Percentiles rank a stretch among this genome's conserved stretches.
phyloP scores from a whole-genome alignment of 495 filamentous ascomycete species.

The Achaetomiella virescens region DNA sequence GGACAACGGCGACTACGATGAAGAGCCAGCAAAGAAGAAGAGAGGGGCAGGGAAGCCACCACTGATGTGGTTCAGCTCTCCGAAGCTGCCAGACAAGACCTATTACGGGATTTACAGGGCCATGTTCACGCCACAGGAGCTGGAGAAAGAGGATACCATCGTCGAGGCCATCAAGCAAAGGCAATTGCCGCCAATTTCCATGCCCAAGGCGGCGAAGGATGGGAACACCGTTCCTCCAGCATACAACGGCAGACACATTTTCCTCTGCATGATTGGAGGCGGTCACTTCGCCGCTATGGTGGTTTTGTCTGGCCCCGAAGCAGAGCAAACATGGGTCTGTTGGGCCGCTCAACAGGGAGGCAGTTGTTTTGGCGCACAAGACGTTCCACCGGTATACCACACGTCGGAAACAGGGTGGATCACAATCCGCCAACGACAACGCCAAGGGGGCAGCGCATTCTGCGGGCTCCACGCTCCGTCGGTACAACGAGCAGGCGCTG shows the following conservation, averaged over 20 bases:
- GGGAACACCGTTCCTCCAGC: conserved; percentile 44
- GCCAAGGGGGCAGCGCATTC: conserved; percentile 90
- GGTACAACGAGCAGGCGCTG: conserved; percentile 89
- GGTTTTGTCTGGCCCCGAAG: conserved; percentile 77
- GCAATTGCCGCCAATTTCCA: conserved; percentile 62
- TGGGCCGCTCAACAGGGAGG: conserved; percentile 70
- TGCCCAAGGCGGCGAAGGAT: conserved; percentile 42
- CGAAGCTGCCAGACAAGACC: conserved; percentile 65
- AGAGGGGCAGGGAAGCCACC: conserved; percentile 62
- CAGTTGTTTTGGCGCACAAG: conserved; percentile 86
- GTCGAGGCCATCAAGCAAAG: conserved; percentile 64
- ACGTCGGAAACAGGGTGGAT: conserved; percentile 88
- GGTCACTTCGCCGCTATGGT: conserved; percentile 97
- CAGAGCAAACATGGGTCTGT: conserved; percentile 54
- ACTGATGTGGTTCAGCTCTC: conserved; percentile 77
- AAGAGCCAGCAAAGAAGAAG: conserved; percentile 43
- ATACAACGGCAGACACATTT: conserved; percentile 69
- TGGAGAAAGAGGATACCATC: conserved; percentile 54
- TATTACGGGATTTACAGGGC: conserved; percentile 81
- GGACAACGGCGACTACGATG: conserved; percentile 36
- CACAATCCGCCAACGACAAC: conserved; percentile 86
- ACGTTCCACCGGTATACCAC: conserved; percentile 98
- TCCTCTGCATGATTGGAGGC: conserved; percentile 97
- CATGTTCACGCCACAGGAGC: conserved; percentile 68
- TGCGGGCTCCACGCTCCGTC: conserved; percentile 78